Base-by-base conservation (phyloP, 2,329 filamentous ascomycete genomes). In the Karstenula rhodostoma region DNA sequence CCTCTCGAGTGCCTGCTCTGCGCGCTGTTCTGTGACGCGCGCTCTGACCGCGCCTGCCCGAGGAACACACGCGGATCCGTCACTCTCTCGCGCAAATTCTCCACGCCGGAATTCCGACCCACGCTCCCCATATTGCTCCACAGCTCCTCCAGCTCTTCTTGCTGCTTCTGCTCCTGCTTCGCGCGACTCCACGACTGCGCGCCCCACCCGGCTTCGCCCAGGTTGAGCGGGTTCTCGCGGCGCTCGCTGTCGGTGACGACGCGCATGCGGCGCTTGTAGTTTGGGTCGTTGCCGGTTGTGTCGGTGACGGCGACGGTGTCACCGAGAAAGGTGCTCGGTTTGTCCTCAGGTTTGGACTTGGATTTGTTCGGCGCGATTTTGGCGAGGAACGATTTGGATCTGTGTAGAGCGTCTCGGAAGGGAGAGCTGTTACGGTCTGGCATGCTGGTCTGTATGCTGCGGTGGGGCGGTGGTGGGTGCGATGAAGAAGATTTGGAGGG, bases 231-330 rank as follows among this genome's bases (percentile, higher is more conserved):
- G 27, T 46, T 35, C 19, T 55, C 40, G 42, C 27, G 29, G 8
- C 27, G 40, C 12, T 55, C 52, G n/a, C 27, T 13, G 29, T 35
- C 42, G 27, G 40, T 13, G 17, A 55, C 23, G 27, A 46, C 40
- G 32, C 52, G 52, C 40, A 46, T 35, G 32, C 52, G 52, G 35
- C 52, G 52, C 1, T 23, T 46, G 42, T 46, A 55, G 52, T 27
- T 42, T 25, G 15, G 15, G 27, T 50, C 27, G 33, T 17, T n/a
- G n/a, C 8, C 9, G 33, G 29, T 17, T 40, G 33, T 10, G 32
- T 27, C 32, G 32, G 4, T 33, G 46, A 27, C 27, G 27, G 35
- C 19, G 49, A 10, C 33, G 3, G 33, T 29, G 4, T 37, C 32
- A 3, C 23, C 6, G 2, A 15, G 6, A 7, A n/a, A 4, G 22